A percentile compares a stretch with the other conserved stretches of the same genome.
These are phyloP conservation scores for Trichophyton benhamiae DNA, from an alignment of 2,329 filamentous ascomycete genomes.

Conservation along the genomic window DNA sequence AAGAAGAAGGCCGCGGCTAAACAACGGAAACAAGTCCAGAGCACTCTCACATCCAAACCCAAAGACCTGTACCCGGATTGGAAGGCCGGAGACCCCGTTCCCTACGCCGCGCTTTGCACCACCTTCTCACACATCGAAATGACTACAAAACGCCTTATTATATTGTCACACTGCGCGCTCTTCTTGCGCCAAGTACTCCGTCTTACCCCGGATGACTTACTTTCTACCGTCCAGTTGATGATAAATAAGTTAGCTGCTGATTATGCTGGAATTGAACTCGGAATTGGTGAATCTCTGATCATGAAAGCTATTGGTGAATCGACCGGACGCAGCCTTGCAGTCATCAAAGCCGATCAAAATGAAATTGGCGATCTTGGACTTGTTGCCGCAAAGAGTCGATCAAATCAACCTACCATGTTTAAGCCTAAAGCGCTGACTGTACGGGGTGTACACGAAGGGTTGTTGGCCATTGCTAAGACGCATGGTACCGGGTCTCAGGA, in stretches of 20 bases:
- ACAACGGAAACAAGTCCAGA: constrained; percentile 67
- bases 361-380: constrained; percentile 92
- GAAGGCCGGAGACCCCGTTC: constrained; percentile 76
- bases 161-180: constrained; percentile 74
- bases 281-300: constrained; percentile 95
- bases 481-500: constrained; percentile 79
- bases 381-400: constrained; percentile 88
- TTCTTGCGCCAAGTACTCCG: constrained; percentile 92
- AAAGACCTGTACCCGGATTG: constrained; percentile 92
- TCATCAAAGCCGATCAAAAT: constrained; percentile 92
- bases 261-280: constrained; percentile 89
- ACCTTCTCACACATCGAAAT: constrained; percentile 93
- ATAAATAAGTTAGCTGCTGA: constrained; percentile 96
- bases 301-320: constrained; percentile 98
- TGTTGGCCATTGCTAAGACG: constrained; percentile 79
- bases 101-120: constrained; percentile 85
- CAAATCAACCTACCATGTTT: constrained; percentile 96
- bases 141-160: constrained; percentile 81
- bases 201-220: constrained; percentile 73
- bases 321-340: constrained; percentile 71
- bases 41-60: constrained; percentile 52
- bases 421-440: constrained; percentile 87
- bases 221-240: constrained; percentile 87
- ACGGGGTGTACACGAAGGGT: constrained; percentile 69
- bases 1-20: constrained; percentile 63